Evolutionary conservation across 441 rosid genomes (phyloP), one percentile per base, ranked within the genome.

Genomic region (Oxalis stricta): DNA sequence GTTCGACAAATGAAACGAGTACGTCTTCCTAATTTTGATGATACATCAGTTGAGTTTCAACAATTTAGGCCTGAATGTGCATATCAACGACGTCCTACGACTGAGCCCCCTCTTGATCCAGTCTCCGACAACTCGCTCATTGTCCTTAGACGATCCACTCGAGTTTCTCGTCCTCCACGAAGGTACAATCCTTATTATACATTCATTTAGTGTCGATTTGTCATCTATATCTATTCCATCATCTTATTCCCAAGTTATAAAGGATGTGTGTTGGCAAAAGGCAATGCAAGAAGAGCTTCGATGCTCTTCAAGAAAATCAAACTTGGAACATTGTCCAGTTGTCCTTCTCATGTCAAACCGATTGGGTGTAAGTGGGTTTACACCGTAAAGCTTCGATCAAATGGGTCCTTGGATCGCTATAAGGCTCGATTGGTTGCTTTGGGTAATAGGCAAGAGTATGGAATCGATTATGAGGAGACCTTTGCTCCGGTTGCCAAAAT

Each of bases 401-500:
- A 46, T 31, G 15, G 51, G 16, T 32, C 17, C 1, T 7, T 44
- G 0, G 28, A 31, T 2, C 11, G 18, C 2, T 44, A 31, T 8
- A 44, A 44, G n/a, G 48, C 38, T 2, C 17, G 3, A 2, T 18
- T 18, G 18, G 28, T 44, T 10, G 38, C 38, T 18, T 10, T 44
- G 5, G 16, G 18, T 0, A 32, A 46, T 9, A 4, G 1, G 3
- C 31, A 47, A 9, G 10, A 47, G 28, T 35, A 23, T 48, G 36
- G 44, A 1, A 20, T 36, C 0, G 44, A 41, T 21, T 41, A 41
- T 22, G n/a, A 46, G 8, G 30, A 46, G 40, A 34, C 32, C 6
- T 36, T 48, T 38, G 14, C 22, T 1, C 44, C 17, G 5, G 24
- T 48, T 1, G 45, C 38, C 1, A 50, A 50, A 15, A 50, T 41